phyloP scores from a whole-genome alignment of 257 asterid genomes.

The Gentiana dahurica region DNA sequence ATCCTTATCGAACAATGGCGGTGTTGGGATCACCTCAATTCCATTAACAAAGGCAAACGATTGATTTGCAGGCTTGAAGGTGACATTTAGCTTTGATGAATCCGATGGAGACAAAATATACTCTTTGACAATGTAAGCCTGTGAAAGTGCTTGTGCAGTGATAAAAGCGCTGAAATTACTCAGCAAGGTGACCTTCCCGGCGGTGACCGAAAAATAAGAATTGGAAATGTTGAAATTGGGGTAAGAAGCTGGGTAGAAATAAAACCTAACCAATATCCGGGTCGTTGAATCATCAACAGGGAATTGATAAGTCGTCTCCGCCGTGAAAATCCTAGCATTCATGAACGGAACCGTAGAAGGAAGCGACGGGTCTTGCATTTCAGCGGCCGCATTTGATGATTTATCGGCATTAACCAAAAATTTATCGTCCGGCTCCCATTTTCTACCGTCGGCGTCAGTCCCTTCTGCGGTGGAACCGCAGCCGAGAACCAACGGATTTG shows the following conservation, averaged over 20 bases:
- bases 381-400: slow-evolving; percentile 33
- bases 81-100: slow-evolving; percentile 32
- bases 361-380: slow-evolving; percentile 51
- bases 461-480: slow-evolving; percentile 48
- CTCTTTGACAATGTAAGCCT: slow-evolving; percentile 71
- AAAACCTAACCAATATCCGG: slow-evolving; percentile 54
- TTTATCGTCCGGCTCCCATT: slow-evolving; percentile 59
- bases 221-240: slow-evolving; percentile 47
- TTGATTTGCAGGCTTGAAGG: slow-evolving; percentile 41
- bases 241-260: slow-evolving; percentile 75
- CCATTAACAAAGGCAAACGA: slow-evolving; percentile 80
- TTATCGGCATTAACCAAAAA: slow-evolving; percentile 28
- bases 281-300: slow-evolving; percentile 34
- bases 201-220: slow-evolving; percentile 49
- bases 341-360: slow-evolving; percentile 56
- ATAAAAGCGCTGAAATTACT: slow-evolving; percentile 61
- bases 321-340: slow-evolving; percentile 60
- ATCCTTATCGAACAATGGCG: slow-evolving; percentile 33
- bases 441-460: slow-evolving; percentile 47
- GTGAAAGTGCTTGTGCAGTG: slow-evolving; percentile 74
- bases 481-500: slow-evolving; percentile 21
- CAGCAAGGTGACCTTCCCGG: slow-evolving; percentile 42
- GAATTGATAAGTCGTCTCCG: slow-evolving; percentile 43
- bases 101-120: slow-evolving; percentile 39
- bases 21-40: slow-evolving; percentile 53